phyloP scores from a whole-genome alignment of 139 green algal genomes.

The Raphidocelis subcapitata region DNA sequence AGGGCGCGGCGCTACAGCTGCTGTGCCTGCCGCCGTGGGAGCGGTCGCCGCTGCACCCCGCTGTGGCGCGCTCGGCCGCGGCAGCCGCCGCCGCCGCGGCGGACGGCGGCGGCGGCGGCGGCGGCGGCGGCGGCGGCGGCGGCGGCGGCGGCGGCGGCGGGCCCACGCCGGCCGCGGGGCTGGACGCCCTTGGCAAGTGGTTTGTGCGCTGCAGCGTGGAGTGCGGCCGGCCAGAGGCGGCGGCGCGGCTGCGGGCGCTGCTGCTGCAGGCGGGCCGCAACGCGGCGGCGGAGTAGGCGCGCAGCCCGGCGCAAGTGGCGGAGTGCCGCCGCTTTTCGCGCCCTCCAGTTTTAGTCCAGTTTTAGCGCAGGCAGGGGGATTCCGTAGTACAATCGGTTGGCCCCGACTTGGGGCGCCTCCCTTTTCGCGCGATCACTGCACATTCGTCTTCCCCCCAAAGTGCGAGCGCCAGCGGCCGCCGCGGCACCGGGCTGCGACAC shows the following conservation, averaged over 20 bases:
- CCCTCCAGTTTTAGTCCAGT: too few species aligned
- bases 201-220: constrained; percentile 7
- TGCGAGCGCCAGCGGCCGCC: too few species aligned
- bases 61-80: neutral
- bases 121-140: neutral
- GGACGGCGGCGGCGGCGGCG: neutral
- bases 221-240: constrained; percentile 9
- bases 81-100: neutral
- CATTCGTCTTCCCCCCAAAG: too few species aligned
- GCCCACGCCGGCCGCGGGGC: neutral
- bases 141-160: neutral
- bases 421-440: too few species aligned
- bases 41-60: neutral
- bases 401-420: too few species aligned
- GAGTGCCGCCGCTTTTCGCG: too few species aligned
- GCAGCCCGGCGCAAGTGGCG: too few species aligned
- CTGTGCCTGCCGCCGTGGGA: constrained; percentile 10
- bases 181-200: constrained; percentile 1
- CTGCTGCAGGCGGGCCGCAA: constrained; percentile 19
- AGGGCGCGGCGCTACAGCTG: constrained; percentile 10
- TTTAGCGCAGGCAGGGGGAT: too few species aligned
- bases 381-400: too few species aligned
- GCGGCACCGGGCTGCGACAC: too few species aligned
- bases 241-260: constrained; percentile 26
- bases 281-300: too few species aligned